Evolutionary conservation across 2,329 filamentous ascomycete genomes (phyloP).

Genomic region (Boeremia lycopersici): DNA sequence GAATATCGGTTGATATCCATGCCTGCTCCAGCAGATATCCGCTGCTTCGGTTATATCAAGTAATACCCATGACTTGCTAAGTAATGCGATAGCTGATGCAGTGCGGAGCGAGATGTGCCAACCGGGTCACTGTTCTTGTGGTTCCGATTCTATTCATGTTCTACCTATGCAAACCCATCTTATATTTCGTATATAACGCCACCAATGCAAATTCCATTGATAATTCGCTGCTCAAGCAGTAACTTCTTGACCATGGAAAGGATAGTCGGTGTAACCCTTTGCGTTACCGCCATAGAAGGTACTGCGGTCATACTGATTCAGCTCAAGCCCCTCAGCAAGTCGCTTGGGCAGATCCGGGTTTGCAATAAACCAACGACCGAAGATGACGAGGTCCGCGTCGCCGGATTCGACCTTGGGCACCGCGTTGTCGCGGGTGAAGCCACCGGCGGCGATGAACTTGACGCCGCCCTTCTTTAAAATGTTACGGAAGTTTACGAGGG

Average conservation of each 20-base stretch:
- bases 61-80: no score
- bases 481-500: slow-evolving; percentile 47
- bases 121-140: no score
- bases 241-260: slow-evolving; percentile 35
- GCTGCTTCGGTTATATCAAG: no score
- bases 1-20: no score
- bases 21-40: no score
- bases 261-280: slow-evolving; percentile 52
- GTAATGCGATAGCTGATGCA: no score
- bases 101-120: no score
- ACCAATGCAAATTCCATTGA: not conserved
- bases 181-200: not conserved
- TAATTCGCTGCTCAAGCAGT: slow-evolving; percentile 21
- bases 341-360: slow-evolving; percentile 55
- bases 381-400: slow-evolving; percentile 49
- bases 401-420: slow-evolving; percentile 56
- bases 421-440: slow-evolving; percentile 59
- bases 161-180: not conserved
- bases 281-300: slow-evolving; percentile 53
- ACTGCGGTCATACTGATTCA: slow-evolving; percentile 51
- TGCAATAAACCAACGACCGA: slow-evolving; percentile 54
- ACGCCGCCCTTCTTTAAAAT: slow-evolving; percentile 57
- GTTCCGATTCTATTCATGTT: not conserved
- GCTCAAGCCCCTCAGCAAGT: slow-evolving; percentile 46
- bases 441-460: slow-evolving; percentile 63